Percentiles rank a stretch among this genome's conserved stretches.
phyloP scores from a whole-genome alignment of 2,329 filamentous ascomycete genomes.

The Nigrospora oryzae region DNA sequence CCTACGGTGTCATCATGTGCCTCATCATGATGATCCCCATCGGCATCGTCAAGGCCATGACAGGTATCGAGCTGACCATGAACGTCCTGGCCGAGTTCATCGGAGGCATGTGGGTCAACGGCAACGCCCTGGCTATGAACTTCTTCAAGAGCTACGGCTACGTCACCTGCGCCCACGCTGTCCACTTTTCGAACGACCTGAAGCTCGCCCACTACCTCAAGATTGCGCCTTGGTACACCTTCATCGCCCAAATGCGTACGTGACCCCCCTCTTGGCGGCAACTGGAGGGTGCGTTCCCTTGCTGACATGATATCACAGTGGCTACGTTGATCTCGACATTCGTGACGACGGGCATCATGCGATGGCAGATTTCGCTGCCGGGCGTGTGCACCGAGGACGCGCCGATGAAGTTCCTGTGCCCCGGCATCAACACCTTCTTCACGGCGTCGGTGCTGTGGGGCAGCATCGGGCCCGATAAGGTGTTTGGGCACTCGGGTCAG shows the following conservation, averaged over 20 bases:
- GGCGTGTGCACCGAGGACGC: conserved; percentile 18
- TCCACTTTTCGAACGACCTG: conserved; percentile 21
- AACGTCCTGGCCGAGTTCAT: conserved; percentile 46
- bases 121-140: conserved; percentile 44
- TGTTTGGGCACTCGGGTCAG: conserved; percentile 19
- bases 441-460: conserved; percentile 23
- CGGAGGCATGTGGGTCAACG: conserved; percentile 39
- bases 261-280: too few species aligned
- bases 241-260: conserved; percentile 17
- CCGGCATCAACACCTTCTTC: conserved; percentile 20
- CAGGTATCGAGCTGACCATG: conserved; percentile 40
- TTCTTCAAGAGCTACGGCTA: conserved; percentile 42
- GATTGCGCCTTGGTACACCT: conserved; percentile 21
- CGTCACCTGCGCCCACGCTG: conserved; percentile 18
- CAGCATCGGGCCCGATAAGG: conserved; percentile 20
- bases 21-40: conserved; percentile 41
- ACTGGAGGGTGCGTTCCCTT: too few species aligned
- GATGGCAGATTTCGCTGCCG: conserved; percentile 18
- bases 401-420: conserved; percentile 20
- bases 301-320: conserved; percentile 6
- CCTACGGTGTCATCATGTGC: conserved; percentile 40
- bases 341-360: conserved; percentile 36
- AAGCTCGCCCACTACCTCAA: conserved; percentile 22
- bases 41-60: conserved; percentile 44
- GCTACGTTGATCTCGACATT: conserved; percentile 31